Percentiles rank a stretch among this genome's conserved stretches.
These are phyloP conservation scores for Paraleonurus japonicus DNA, from an alignment of 257 asterid species.

Conservation along the genomic window DNA sequence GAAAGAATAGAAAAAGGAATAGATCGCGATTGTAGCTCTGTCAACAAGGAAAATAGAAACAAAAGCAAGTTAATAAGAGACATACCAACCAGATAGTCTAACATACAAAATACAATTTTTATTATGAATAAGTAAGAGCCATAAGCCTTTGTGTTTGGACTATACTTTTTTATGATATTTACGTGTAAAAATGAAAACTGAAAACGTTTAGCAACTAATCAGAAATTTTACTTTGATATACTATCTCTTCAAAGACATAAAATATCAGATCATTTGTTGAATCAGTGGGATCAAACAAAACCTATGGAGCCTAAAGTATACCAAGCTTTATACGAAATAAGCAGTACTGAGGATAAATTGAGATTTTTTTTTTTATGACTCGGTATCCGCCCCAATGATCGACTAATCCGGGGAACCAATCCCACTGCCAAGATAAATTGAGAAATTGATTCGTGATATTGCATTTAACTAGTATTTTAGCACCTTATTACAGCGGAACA, in stretches of 20 bases:
- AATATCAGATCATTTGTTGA: neutral
- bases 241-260: neutral
- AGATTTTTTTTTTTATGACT: no score
- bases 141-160: constrained; percentile 6
- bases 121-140: neutral
- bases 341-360: constrained; percentile 12
- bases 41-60: constrained; percentile 31
- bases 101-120: neutral
- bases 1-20: constrained; percentile 71
- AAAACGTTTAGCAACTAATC: constrained; percentile 8
- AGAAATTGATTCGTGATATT: neutral
- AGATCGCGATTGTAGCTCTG: constrained; percentile 97
- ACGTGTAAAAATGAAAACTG: neutral
- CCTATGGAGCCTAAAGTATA: constrained; percentile 1
- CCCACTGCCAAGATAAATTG: neutral
- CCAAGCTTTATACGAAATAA: constrained; percentile 15
- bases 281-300: constrained; percentile 12
- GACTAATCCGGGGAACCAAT: no score
- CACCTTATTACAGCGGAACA: neutral
- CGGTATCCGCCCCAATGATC: no score
- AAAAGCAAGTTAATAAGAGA: constrained; percentile 26
- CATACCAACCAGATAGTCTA: neutral
- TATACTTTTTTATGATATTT: neutral
- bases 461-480: neutral
- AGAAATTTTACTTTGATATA: neutral